A percentile compares a stretch with the other conserved stretches of the same genome.
These are phyloP conservation scores for Mycena crocata DNA, from an alignment of 768 basidiomycete genomes.

Conservation along the genomic window DNA sequence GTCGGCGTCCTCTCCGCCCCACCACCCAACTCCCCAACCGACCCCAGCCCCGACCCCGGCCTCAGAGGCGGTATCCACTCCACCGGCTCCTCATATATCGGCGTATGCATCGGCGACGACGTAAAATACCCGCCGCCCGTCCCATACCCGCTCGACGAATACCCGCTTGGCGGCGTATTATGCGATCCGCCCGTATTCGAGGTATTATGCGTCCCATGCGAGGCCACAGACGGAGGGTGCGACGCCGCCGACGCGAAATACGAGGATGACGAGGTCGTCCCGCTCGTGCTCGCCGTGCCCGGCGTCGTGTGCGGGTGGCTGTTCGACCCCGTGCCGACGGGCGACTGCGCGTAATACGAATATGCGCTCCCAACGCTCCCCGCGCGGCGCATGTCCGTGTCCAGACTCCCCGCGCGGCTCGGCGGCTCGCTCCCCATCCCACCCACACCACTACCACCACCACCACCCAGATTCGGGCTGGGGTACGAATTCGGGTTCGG, in stretches of 20 bases:
- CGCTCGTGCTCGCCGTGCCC: background rate
- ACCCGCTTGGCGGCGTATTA: no score
- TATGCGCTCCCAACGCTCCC: slow-evolving; percentile 24
- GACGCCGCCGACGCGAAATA: no score
- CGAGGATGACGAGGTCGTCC: no score
- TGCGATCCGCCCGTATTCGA: no score
- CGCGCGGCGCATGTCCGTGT: slow-evolving; percentile 31
- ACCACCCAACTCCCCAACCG: background rate
- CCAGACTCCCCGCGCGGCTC: slow-evolving; percentile 51
- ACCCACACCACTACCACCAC: no score
- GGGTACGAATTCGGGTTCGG: no score
- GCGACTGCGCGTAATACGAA: background rate
- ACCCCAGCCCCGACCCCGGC: background rate
- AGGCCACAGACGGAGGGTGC: no score
- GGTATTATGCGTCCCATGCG: no score
- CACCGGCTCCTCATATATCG: slow-evolving; percentile 16
- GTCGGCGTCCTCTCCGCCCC: background rate
- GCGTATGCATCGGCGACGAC: slow-evolving; percentile 8
- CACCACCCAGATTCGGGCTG: no score
- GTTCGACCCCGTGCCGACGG: no score
- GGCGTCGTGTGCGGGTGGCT: no score
- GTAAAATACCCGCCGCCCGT: slow-evolving; percentile 6
- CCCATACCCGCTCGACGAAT: background rate
- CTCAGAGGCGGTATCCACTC: background rate
- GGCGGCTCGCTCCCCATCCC: slow-evolving; percentile 47